phyloP scores from a whole-genome alignment of 805 yeast species.

The Teunomyces atbi region DNA sequence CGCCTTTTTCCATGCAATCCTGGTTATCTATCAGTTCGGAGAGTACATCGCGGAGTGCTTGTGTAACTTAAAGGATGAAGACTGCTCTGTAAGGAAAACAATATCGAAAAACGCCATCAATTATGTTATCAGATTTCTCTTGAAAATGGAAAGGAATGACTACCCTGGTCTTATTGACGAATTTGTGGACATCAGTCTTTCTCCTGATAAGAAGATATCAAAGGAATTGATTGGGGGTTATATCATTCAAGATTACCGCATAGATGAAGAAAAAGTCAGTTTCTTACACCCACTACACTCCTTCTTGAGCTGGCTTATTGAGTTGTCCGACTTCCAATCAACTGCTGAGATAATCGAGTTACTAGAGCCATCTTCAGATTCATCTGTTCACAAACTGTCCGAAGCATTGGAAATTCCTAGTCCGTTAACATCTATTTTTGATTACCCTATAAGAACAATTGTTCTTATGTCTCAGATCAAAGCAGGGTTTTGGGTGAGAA shows the following conservation, averaged over 20 bases:
- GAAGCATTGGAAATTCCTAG: conserved; percentile 11
- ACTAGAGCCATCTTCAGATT: conserved; percentile 14
- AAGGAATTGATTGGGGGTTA: conserved; percentile 23
- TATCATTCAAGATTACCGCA: conserved; percentile 21
- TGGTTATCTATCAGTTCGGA: conserved; percentile 63
- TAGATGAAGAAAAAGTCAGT: conserved; percentile 50
- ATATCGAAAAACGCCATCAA: conserved; percentile 27
- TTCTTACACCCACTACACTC: conserved; percentile 81
- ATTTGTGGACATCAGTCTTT: conserved; percentile 23
- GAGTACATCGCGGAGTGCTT: conserved; percentile 53
- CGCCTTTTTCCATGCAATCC: conserved; percentile 63
- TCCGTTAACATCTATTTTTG: conserved; percentile 45
- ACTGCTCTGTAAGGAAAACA: conserved; percentile 6
- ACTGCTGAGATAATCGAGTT: conserved; percentile 20
- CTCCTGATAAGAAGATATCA: conserved; percentile 12
- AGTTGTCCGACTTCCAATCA: conserved; percentile 40
- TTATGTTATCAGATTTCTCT: conserved; percentile 28
- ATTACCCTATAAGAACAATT: conserved; percentile 72
- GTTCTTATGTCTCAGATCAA: conserved; percentile 82
- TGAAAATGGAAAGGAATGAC: conserved; percentile 26
- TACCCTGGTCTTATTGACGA: conserved; percentile 29
- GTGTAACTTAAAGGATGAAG: conserved; percentile 18
- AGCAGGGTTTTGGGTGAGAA: conserved; percentile 91
- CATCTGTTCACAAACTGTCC: not conserved
- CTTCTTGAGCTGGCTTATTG: conserved; percentile 67